Percentiles rank a stretch among this genome's conserved stretches.
These are phyloP conservation scores for Blastobotrys capitulatus DNA, from an alignment of 1,139 yeast species.

Conservation along the genomic window DNA sequence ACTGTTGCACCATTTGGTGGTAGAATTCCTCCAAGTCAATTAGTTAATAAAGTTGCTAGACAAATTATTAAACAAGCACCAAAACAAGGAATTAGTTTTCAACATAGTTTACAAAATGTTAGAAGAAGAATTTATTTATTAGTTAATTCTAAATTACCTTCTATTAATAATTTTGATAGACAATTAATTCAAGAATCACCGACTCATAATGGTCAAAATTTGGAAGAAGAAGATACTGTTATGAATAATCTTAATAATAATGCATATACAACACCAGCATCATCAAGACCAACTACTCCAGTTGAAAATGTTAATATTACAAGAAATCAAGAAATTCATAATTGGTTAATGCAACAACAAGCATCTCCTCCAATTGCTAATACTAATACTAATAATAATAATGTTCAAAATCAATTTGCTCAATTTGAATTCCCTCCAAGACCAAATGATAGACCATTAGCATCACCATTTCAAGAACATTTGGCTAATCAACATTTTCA, in stretches of 20 bases:
- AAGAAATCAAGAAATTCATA: slow-evolving; percentile 11
- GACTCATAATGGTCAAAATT: neutral
- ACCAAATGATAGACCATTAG: slow-evolving; percentile 19
- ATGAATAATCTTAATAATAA: neutral
- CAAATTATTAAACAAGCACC: slow-evolving; percentile 29
- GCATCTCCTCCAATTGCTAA: slow-evolving; percentile 13
- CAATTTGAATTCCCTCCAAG: slow-evolving; percentile 11
- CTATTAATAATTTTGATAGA: neutral
- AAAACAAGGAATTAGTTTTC: slow-evolving; percentile 26
- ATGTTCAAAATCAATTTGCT: neutral
- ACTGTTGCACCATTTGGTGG: slow-evolving; percentile 36
- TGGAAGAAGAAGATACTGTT: neutral
- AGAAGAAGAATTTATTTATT: slow-evolving; percentile 29
- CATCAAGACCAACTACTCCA: slow-evolving; percentile 10
- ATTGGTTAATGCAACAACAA: slow-evolving; percentile 12
- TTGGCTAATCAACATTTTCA: slow-evolving; percentile 8
- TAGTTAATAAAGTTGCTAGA: slow-evolving; percentile 34
- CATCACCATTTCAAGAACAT: slow-evolving; percentile 28
- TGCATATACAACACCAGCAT: slow-evolving; percentile 11
- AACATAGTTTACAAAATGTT: slow-evolving; percentile 31
- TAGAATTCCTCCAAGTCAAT: slow-evolving; percentile 34
- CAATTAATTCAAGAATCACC: neutral
- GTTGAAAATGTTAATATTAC: neutral
- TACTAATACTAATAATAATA: neutral
- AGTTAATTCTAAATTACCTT: neutral